Evolutionary conservation across 2,329 filamentous ascomycete species (phyloP).

Genomic region (Penicillium sp.): DNA sequence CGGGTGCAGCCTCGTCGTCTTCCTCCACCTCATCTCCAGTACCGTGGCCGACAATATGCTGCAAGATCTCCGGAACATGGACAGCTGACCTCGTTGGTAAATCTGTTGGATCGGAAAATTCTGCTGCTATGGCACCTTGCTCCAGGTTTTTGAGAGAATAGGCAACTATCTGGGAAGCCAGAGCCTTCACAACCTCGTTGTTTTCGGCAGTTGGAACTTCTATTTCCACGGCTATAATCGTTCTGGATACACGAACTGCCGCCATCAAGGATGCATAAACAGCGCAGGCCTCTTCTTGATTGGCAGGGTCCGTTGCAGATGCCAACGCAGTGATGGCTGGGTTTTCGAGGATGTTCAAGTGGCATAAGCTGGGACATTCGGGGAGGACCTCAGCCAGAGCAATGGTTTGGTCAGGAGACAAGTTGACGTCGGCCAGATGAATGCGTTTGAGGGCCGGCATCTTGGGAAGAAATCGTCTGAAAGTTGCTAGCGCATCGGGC

Average conservation of each 20-base stretch:
- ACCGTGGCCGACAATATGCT: slow-evolving; percentile 70
- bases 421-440: slow-evolving; percentile 73
- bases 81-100: slow-evolving; percentile 44
- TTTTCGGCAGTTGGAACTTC: slow-evolving; percentile 72
- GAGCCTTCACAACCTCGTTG: slow-evolving; percentile 82
- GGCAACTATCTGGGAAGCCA: slow-evolving; percentile 88
- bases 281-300: slow-evolving; percentile 86
- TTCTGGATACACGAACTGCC: slow-evolving; percentile 71
- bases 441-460: slow-evolving; percentile 70
- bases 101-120: slow-evolving; percentile 39
- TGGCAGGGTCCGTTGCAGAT: slow-evolving; percentile 66
- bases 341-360: slow-evolving; percentile 81
- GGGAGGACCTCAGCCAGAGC: slow-evolving; percentile 82
- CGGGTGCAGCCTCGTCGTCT: slow-evolving; percentile 62
- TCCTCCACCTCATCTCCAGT: slow-evolving; percentile 48
- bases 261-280: slow-evolving; percentile 85
- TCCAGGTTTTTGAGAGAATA: slow-evolving; percentile 92
- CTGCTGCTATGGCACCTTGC: slow-evolving; percentile 59
- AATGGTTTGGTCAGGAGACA: slow-evolving; percentile 81
- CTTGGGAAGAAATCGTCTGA: slow-evolving; percentile 77
- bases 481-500: slow-evolving; percentile 62
- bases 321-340: slow-evolving; percentile 54
- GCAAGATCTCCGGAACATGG: slow-evolving; percentile 70
- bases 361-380: slow-evolving; percentile 69
- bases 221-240: slow-evolving; percentile 81